Evolutionary conservation across 129 eudicot genomes (phyloP).

Genomic region (Cynara cardunculus): DNA sequence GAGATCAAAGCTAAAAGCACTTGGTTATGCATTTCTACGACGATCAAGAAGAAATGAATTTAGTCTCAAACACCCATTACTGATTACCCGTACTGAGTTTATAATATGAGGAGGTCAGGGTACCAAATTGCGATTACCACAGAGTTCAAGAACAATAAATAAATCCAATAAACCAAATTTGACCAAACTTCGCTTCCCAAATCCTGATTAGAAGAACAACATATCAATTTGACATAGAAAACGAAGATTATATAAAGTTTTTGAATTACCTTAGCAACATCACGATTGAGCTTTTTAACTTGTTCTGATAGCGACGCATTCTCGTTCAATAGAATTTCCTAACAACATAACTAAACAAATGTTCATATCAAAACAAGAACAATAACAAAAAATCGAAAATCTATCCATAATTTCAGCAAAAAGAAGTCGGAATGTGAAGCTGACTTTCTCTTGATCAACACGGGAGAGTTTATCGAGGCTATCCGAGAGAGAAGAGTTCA

Average conservation of each 20-base stretch:
- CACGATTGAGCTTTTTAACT: conserved; percentile 90
- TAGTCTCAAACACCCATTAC: background rate
- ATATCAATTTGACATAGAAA: background rate
- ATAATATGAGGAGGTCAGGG: background rate
- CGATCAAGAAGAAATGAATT: background rate
- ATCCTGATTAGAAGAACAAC: background rate
- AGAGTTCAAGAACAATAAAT: background rate
- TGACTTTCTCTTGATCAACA: conserved; percentile 69
- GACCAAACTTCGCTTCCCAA: conserved; percentile 9
- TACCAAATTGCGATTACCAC: background rate
- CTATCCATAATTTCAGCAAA: background rate
- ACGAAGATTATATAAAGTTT: background rate
- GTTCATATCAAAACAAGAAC: background rate
- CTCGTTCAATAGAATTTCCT: conserved; percentile 73
- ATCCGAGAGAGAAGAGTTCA: conserved; percentile 55
- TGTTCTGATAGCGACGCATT: conserved; percentile 56
- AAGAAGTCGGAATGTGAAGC: background rate
- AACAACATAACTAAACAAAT: conserved; percentile 3
- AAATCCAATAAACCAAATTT: conserved; percentile 1
- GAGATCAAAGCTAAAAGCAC: background rate
- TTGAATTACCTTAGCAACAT: conserved; percentile 79
- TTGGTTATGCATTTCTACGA: background rate
- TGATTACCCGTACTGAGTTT: background rate
- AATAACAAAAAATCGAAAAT: background rate
- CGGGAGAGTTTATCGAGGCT: conserved; percentile 46